phyloP scores from a whole-genome alignment of 345 rosid genomes.

The Litchi chinensis region DNA sequence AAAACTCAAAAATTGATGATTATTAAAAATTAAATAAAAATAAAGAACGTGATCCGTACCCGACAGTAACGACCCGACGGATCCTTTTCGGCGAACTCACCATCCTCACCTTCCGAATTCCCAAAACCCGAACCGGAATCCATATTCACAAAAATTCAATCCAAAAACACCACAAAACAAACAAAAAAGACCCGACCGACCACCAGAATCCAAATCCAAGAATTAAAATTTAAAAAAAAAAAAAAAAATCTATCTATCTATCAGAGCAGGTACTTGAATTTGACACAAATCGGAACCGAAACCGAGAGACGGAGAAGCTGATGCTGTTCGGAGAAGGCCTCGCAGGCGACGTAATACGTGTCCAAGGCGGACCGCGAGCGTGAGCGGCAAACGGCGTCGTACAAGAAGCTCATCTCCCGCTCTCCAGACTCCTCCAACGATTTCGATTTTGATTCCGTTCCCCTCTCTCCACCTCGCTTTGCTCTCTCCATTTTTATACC shows the following conservation, averaged over 20 bases:
- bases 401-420: conserved; percentile 21
- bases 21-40: background rate
- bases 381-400: conserved; percentile 36
- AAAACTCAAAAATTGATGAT: background rate
- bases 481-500: conserved; percentile 26
- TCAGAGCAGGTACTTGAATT: conserved; percentile 15
- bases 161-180: background rate
- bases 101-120: conserved; percentile 35
- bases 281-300: conserved; percentile 20
- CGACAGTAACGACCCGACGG: conserved; percentile 69
- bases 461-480: background rate
- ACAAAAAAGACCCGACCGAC: background rate
- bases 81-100: conserved; percentile 60
- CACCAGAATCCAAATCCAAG: background rate
- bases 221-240: background rate
- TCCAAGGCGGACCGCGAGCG: conserved; percentile 42
- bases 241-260: conserved; percentile 13
- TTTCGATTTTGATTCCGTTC: conserved; percentile 24
- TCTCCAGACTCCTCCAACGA: background rate
- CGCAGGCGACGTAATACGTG: conserved; percentile 49
- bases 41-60: conserved; percentile 35
- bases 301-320: conserved; percentile 9
- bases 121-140: conserved; percentile 35
- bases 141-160: conserved; percentile 31
- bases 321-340: conserved; percentile 47